Evolutionary conservation across 345 rosid species (phyloP), one percentile per base, ranked within the genome.

Genomic region (Ceriops decandra): DNA sequence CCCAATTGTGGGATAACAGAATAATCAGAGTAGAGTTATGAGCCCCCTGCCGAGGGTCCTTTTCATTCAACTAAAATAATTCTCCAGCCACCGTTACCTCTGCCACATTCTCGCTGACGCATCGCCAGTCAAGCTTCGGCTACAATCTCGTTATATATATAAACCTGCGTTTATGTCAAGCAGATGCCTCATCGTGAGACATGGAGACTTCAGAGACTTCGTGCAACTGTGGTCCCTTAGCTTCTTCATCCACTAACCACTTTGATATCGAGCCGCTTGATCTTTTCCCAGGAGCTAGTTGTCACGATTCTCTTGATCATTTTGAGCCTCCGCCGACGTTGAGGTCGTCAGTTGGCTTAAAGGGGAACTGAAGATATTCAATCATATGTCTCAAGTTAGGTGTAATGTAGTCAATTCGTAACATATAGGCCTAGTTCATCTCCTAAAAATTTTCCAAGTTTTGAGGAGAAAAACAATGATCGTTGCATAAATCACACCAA

Each of bases 41-140:
- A 83, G 68, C 81, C 16, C 76, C 73, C 74, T 74, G n/a, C 68
- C 77, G 76, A 79, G 73, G 77, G 87, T 83, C 82, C 77, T 88
- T 88, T 82, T 86, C 93, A 80, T 77, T 84, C 91, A 90, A 86
- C 95, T 72, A 76, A 83, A 83, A 11, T 74, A 76, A 79, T 85
- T 85, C 90, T 86, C 91, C 85, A 81, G 89, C 83, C 86, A 83
- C 76, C 77, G 80, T 62, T 62, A 57, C 30, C 61, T 57, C 72
- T 54, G 70, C 70, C 81, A 58, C 79, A 62, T 76, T 72, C 80
- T 69, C 79, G n/a, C 69, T 24, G 59, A 62, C 58, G 26, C 30
- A 24, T 59, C 71, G 73, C 46, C 72, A 63, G 67, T 71, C 68
- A 63, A 49, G 46, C 60, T 31, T 60, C 26, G 20, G 32, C 72